phyloP scores from a whole-genome alignment of 2,329 filamentous ascomycete species.

The Colletotrichum sidae region DNA sequence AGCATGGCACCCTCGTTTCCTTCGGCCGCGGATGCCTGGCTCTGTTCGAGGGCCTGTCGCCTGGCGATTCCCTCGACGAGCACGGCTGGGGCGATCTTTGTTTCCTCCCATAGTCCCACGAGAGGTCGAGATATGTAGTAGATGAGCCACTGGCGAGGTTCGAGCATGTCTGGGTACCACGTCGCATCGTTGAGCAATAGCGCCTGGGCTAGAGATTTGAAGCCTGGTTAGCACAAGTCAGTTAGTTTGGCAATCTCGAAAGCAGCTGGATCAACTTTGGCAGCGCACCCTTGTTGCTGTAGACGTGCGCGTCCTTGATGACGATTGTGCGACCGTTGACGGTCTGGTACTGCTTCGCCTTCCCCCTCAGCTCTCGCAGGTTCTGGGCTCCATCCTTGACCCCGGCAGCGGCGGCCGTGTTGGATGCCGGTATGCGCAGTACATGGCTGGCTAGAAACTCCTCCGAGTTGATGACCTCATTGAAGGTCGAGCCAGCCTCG shows the following conservation, averaged over 20 bases:
- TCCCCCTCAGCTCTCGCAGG: conserved; percentile 87
- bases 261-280: neutral
- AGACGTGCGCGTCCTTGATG: conserved; percentile 91
- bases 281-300: conserved; percentile 89
- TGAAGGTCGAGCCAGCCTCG: conserved; percentile 81
- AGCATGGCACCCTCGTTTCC: conserved; percentile 55
- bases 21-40: conserved; percentile 50
- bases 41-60: conserved; percentile 51
- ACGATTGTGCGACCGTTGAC: conserved; percentile 93
- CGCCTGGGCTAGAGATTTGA: conserved; percentile 90
- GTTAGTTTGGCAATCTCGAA: neutral
- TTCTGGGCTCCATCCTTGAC: conserved; percentile 70
- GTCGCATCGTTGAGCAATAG: conserved; percentile 86
- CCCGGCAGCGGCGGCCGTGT: conserved; percentile 59
- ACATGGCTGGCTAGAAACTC: conserved; percentile 98
- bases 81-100: conserved; percentile 75
- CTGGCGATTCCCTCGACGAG: conserved; percentile 60
- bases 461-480: conserved; percentile 87
- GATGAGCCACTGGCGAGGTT: conserved; percentile 93
- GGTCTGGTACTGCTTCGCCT: conserved; percentile 94
- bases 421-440: conserved; percentile 75
- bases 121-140: conserved; percentile 95
- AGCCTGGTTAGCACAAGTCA: conserved; percentile 67
- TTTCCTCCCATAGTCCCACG: conserved; percentile 83
- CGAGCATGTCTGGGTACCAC: conserved; percentile 90